Evolutionary conservation across 179 eudicot species (phyloP).

Genomic region (Spinacia oleracea): DNA sequence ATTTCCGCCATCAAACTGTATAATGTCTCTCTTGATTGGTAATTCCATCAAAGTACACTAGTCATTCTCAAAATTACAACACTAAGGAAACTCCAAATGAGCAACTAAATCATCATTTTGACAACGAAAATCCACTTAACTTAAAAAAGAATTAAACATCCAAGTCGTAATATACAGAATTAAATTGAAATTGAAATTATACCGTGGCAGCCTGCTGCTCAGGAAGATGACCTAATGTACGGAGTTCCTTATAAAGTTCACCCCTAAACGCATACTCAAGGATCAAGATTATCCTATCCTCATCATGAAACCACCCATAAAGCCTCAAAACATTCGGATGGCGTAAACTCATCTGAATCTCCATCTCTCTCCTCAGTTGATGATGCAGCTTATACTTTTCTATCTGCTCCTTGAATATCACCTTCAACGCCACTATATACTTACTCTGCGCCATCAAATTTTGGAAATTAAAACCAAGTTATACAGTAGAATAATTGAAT

Average conservation of each 20-base stretch:
- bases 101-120: background rate
- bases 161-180: background rate
- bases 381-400: slow-evolving; percentile 70
- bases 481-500: background rate
- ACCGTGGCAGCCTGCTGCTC: slow-evolving; percentile 87
- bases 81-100: background rate
- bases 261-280: slow-evolving; percentile 85
- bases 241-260: slow-evolving; percentile 67
- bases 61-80: background rate
- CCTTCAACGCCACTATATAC: slow-evolving; percentile 84
- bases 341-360: slow-evolving; percentile 70
- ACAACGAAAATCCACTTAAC: background rate
- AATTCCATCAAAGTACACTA: background rate
- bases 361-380: slow-evolving; percentile 86
- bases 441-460: slow-evolving; percentile 45
- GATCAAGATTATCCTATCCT: slow-evolving; percentile 66
- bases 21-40: background rate
- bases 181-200: background rate
- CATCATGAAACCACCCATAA: slow-evolving; percentile 85
- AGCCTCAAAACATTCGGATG: slow-evolving; percentile 84
- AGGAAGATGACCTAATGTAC: slow-evolving; percentile 43
- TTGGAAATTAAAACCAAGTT: slow-evolving; percentile 5
- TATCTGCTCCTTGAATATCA: slow-evolving; percentile 85
- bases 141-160: background rate
- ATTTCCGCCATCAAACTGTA: background rate